Percentiles rank a stretch among this genome's conserved stretches.
Evolutionary conservation across 768 basidiomycete species (phyloP).

Genomic region (Clitopilus passeckerianus): DNA sequence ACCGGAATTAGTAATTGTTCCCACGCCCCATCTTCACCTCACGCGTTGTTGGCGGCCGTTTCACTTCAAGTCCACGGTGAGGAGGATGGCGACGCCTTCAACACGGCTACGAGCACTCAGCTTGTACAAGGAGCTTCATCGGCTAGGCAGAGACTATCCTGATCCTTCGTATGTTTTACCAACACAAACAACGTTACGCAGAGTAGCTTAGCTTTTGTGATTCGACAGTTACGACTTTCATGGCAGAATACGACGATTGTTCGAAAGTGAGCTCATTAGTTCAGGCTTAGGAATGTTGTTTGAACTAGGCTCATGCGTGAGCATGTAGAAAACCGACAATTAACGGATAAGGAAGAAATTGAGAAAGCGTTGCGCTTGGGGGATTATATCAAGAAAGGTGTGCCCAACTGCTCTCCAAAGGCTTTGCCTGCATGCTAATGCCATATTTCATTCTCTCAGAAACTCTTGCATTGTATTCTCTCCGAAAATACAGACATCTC

Average conservation of each 20-base stretch:
- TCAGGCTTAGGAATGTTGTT: background rate
- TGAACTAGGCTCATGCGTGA: background rate
- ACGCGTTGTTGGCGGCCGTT: background rate
- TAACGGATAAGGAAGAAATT: conserved; percentile 67
- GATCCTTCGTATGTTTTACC: conserved; percentile 63
- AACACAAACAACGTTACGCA: conserved; percentile 4
- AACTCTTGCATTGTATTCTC: conserved; percentile 75
- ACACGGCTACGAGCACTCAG: conserved; percentile 62
- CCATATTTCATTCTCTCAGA: conserved; percentile 35
- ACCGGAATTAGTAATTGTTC: background rate
- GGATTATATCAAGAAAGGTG: conserved; percentile 86
- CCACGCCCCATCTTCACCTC: background rate
- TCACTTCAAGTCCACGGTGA: conserved; percentile 3
- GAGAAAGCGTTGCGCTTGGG: conserved; percentile 70
- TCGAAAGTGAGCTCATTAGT: conserved; percentile 53
- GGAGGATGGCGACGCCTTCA: conserved; percentile 41
- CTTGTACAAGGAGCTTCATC: conserved; percentile 79
- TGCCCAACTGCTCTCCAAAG: conserved; percentile 11
- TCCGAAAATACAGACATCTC: conserved; percentile 80
- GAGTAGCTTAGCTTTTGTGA: conserved; percentile 3
- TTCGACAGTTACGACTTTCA: conserved; percentile 65
- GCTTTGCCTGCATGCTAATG: background rate
- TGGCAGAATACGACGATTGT: conserved; percentile 62
- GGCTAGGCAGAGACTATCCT: conserved; percentile 78
- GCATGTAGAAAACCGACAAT: conserved; percentile 55